Evolutionary conservation across 2,329 filamentous ascomycete genomes (phyloP).

Genomic region (Emergomyces orientalis): DNA sequence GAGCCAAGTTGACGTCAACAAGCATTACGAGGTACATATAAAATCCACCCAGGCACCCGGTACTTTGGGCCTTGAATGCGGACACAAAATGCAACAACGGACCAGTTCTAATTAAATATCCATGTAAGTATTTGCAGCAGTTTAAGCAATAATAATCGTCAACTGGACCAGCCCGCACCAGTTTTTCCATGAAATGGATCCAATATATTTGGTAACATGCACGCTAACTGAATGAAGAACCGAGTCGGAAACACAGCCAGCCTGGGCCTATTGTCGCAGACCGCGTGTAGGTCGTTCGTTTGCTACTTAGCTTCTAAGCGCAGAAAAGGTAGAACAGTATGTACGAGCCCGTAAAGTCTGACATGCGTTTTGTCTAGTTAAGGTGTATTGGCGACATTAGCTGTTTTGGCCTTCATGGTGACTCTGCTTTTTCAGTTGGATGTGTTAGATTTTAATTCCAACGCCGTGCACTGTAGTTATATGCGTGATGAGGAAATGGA

Average conservation of each 20-base stretch:
- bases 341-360: background rate
- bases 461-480: background rate
- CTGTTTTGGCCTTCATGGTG: background rate
- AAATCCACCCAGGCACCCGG: background rate
- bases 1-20: background rate
- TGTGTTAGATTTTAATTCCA: constrained; percentile 5
- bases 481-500: background rate
- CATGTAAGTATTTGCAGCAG: background rate
- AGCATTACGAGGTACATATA: too few relatives aligned
- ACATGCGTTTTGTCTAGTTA: background rate
- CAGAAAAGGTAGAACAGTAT: background rate
- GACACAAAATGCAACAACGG: background rate
- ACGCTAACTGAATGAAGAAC: background rate
- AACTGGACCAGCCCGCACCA: background rate
- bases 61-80: background rate
- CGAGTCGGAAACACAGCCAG: background rate
- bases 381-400: background rate
- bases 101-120: background rate
- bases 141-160: background rate
- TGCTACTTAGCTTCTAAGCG: background rate
- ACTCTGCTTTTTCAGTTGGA: background rate
- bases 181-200: background rate
- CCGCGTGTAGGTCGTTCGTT: constrained; percentile 1
- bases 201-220: background rate
- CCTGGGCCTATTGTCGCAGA: constrained; percentile 1